phyloP scores from a whole-genome alignment of 1,284 basidiomycete genomes.

The Athelia sp. region DNA sequence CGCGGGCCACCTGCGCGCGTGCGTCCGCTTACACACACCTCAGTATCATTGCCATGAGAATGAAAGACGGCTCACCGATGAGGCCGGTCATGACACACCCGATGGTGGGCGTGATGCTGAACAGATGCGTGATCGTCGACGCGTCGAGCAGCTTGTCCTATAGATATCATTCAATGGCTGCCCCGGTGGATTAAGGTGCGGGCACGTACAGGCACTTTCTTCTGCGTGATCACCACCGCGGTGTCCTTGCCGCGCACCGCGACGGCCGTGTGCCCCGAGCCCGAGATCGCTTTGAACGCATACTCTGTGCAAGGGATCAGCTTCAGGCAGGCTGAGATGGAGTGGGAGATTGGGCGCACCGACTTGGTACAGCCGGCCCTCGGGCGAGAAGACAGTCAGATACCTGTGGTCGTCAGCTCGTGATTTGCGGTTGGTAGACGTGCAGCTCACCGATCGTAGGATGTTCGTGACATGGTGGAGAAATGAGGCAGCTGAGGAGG shows the following conservation, averaged over 20 bases:
- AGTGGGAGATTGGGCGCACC: slow-evolving; percentile 40
- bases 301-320: slow-evolving; percentile 62
- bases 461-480: slow-evolving; percentile 73
- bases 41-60: slow-evolving; percentile 7
- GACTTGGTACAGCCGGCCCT: slow-evolving; percentile 95
- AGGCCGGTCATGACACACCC: slow-evolving; percentile 98
- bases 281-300: slow-evolving; percentile 99
- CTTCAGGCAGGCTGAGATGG: slow-evolving; percentile 1
- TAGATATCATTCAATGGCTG: neutral
- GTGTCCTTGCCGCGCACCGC: slow-evolving; percentile 94
- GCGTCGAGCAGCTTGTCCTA: slow-evolving; percentile 98
- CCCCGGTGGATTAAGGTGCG: too few relatives aligned
- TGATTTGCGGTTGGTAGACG: neutral
- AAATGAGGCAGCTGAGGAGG: neutral
- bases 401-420: slow-evolving; percentile 42
- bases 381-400: slow-evolving; percentile 92
- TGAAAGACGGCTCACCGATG: slow-evolving; percentile 56
- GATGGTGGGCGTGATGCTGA: slow-evolving; percentile 94
- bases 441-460: slow-evolving; percentile 62
- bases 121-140: slow-evolving; percentile 92
- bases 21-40: slow-evolving; percentile 74
- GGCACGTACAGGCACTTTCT: slow-evolving; percentile 93
- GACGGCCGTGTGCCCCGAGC: slow-evolving; percentile 92
- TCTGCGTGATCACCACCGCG: slow-evolving; percentile 94
- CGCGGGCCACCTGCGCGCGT: slow-evolving; percentile 84